Conservation (phyloP, 148 eudicot species). For the Pharnaceum exiguum region DNA sequence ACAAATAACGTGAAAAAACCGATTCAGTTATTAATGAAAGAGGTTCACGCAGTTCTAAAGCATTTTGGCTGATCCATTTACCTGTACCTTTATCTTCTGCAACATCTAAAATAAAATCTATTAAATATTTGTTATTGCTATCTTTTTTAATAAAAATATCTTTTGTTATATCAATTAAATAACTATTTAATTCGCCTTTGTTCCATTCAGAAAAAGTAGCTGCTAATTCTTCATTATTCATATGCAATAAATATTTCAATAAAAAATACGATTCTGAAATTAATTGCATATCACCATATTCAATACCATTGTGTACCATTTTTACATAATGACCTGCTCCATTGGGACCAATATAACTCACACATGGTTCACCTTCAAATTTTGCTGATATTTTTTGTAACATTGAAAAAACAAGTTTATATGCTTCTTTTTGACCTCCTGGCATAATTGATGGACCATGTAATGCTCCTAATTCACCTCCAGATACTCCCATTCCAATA, state of each 20-base stretch:
- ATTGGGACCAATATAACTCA: slow-evolving; percentile 79
- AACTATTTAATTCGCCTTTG: slow-evolving; percentile 72
- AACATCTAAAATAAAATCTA: slow-evolving; percentile 81
- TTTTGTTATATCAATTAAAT: slow-evolving; percentile 70
- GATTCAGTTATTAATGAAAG: slow-evolving; percentile 85
- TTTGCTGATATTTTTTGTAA: slow-evolving; percentile 71
- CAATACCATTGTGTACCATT: slow-evolving; percentile 90
- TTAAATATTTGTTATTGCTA: slow-evolving; percentile 50
- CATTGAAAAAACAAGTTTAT: slow-evolving; percentile 37
- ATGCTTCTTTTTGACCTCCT: slow-evolving; percentile 61
- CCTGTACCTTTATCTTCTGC: slow-evolving; percentile 96
- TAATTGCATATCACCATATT: slow-evolving; percentile 86
- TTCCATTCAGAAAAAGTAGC: slow-evolving; percentile 76
- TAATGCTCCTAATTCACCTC: slow-evolving; percentile 81
- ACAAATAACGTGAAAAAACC: slow-evolving; percentile 62
- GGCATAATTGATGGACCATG: slow-evolving; percentile 77
- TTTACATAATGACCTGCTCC: slow-evolving; percentile 83
- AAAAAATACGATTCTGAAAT: slow-evolving; percentile 84
- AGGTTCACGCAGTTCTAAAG: too few species aligned
- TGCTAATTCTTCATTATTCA: slow-evolving; percentile 56
- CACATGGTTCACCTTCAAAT: slow-evolving; percentile 86
- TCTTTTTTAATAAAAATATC: slow-evolving; percentile 71
- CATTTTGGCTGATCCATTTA: slow-evolving; percentile 93
- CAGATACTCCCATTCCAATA: slow-evolving; percentile 82
- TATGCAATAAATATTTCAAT: slow-evolving; percentile 59